Evolutionary conservation across 1,284 basidiomycete genomes (phyloP), one percentile per base, ranked within the genome.

Genomic region (Kwoniella shivajii): DNA sequence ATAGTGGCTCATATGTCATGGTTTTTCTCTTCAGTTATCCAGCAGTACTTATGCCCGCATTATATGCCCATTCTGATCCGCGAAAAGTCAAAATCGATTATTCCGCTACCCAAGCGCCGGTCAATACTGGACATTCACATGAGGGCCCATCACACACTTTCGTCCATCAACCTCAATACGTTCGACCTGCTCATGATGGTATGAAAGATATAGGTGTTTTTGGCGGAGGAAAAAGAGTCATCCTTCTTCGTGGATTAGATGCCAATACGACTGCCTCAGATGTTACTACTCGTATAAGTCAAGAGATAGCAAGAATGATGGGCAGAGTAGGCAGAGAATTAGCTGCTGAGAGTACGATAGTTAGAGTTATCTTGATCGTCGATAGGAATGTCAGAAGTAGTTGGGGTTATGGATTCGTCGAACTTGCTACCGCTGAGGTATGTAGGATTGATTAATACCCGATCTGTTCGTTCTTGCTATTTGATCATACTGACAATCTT

Each of bases 341-440:
- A 11, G 66, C 89, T 54, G 88, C 88, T 20, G 88, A 88, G 44
- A 86, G 85, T 70, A 89, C 90, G 14, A 89, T 96, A 84, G 86
- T 85, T 59, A 83, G 91, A 42, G 88, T 96, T 50, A 82, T 92
- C 39, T 81, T 93, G 54, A 87, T 94, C 74, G 89, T 90, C 73
- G 92, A 96, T 77, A 87, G 88, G 69, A 82, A 84, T 7, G 88
- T 88, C 0, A 82, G 87, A 79, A 85, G 86, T 2, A 90, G 89
- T 70, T 92, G 90, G 83, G 90, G 93, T 14, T 94, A 92, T 73
- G 86, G 89, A 0, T 97, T 97, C 71, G 88, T 94, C 13, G 91
- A 96, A 71, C 90, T 95, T 67, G 81, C 88, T 29, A 89, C 92
- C 61, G 76, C 86, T 6, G 84, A 88, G 81, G 92, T 92, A 76